Base-by-base conservation (phyloP, 2,329 filamentous ascomycete species). In the Claviceps sorghi region DNA sequence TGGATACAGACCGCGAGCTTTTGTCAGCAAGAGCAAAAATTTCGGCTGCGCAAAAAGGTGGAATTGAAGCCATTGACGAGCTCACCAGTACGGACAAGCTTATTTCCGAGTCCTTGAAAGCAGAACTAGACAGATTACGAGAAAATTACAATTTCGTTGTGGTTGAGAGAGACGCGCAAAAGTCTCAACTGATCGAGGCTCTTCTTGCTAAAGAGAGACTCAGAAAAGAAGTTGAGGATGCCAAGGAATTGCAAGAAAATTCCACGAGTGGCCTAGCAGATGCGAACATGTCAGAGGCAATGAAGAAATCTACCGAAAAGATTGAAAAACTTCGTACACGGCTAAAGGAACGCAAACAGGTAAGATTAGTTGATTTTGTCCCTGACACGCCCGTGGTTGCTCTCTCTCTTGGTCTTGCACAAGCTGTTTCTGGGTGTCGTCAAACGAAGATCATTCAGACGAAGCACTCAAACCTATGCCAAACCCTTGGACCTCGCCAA, bases 141-240 rank as follows among this genome's bases (percentile, higher is more conserved):
- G 71, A 69, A 54, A 75, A 78, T 58, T 68, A 74, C 56, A 72
- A 71, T 53, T 64, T 69, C 52, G 64, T 75, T 49, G 69, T 67
- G 54, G 67, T 72, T 52, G 78, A 82, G 61, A 69, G 72, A 49
- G 77, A 82, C 51, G 70, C 75, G 55, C 73, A 79, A 60, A 78
- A 80, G 65, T 72, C 73, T 47, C 79, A 83, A 60, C 72, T 83
- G 26, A 72, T 83, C 57, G 72, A 79, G 42, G 75, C 77, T 45
- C 69, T 83, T 19, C 69, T 83, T 46, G 73, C 75, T 56, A 82
- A 82, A 62, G 79, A 83, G 55, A 75, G 76, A 63, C 68, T 81
- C 51, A 73, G 76, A 52, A 77, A 77, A 62, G 72, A 78, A 53
- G 65, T 73, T 38, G 76, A 78, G 56, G 70, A 72, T 49, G 64